A percentile compares a stretch with the other conserved stretches of the same genome.
Conservation (phyloP, 176 grass and related monocot species). For the Poa pratensis region DNA sequence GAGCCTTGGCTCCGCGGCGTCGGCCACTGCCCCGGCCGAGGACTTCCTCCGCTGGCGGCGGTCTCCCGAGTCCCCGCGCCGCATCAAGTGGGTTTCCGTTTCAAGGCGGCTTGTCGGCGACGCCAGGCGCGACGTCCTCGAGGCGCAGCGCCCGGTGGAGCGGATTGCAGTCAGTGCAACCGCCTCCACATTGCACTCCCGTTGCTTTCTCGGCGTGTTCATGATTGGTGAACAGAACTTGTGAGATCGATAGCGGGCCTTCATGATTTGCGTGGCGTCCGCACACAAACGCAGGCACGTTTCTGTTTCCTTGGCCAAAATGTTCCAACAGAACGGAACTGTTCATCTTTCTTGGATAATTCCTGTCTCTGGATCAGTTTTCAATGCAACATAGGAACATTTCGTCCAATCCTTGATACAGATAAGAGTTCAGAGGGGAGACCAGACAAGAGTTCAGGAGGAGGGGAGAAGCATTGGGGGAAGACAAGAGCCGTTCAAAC, state of each 20-base stretch:
- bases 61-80: neutral
- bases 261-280: neutral
- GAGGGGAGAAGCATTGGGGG: too few relatives aligned
- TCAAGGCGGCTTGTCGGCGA: constrained; percentile 16
- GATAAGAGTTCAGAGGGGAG: too few relatives aligned
- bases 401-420: too few relatives aligned
- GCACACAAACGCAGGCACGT: neutral
- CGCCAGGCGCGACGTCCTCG: constrained; percentile 39
- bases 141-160: constrained; percentile 28
- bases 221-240: neutral
- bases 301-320: neutral
- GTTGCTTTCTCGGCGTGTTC: neutral
- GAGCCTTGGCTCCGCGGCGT: constrained; percentile 30
- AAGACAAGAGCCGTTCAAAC: too few relatives aligned
- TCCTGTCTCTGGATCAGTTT: neutral
- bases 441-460: too few relatives aligned
- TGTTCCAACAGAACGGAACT: neutral
- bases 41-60: constrained; percentile 39
- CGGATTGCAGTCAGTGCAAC: constrained; percentile 33
- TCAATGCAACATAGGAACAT: too few relatives aligned
- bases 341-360: neutral
- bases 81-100: neutral
- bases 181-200: neutral
- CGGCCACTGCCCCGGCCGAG: constrained; percentile 22
- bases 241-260: neutral